Evolutionary conservation across 352 stramenopile species (phyloP).

Genomic region (Phytopythium delawarense): DNA sequence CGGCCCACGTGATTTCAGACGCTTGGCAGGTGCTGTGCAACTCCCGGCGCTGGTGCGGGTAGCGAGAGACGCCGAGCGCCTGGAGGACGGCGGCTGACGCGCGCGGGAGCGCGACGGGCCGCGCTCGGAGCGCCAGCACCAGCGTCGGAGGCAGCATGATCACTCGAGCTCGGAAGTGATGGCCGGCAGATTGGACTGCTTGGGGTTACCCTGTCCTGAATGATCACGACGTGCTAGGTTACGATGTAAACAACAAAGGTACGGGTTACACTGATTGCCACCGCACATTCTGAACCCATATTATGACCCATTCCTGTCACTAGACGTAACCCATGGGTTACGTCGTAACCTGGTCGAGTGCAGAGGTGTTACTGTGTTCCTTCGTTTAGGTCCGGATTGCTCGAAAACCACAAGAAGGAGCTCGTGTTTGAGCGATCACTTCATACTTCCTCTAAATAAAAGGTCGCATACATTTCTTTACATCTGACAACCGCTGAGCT

Average conservation of each 20-base stretch:
- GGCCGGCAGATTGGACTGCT: background rate
- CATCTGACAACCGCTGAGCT: background rate
- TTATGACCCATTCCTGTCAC: background rate
- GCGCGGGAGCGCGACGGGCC: background rate
- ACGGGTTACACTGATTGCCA: background rate
- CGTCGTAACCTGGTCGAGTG: background rate
- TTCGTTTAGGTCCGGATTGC: background rate
- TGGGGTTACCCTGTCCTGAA: too few species aligned
- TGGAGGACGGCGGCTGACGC: background rate
- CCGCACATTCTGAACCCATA: background rate
- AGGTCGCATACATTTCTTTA: slow-evolving; percentile 2
- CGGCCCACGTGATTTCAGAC: background rate
- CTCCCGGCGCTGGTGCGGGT: background rate
- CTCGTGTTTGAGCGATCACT: slow-evolving; percentile 19
- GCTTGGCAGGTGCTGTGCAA: background rate
- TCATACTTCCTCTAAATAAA: background rate
- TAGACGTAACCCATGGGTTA: background rate
- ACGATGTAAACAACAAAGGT: too few species aligned
- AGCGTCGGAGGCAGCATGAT: background rate
- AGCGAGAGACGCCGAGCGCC: background rate
- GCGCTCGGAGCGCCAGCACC: background rate
- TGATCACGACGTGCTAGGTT: too few species aligned
- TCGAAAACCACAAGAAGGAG: slow-evolving; percentile 14
- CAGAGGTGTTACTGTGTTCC: background rate
- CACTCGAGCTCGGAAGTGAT: background rate